Base-by-base conservation (phyloP, 306 rosid genomes). In the Hylodesmum podocarpum region DNA sequence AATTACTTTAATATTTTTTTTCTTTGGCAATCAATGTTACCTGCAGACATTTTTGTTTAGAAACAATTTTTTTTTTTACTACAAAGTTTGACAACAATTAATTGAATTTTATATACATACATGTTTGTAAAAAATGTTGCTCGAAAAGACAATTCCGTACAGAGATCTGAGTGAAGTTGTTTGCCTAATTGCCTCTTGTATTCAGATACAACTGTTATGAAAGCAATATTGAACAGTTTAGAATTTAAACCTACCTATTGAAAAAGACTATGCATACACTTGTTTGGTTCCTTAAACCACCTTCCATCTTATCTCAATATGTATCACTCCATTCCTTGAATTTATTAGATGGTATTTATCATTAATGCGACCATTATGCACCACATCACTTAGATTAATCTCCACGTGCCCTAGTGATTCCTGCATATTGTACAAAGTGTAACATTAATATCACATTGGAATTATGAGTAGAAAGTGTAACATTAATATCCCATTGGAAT, bases 351-450 rank as follows among this genome's bases (percentile, higher is more conserved):
- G 80, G 78, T 81, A 92, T 70, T 88, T 86, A 62, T 95, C 85
- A 75, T 95, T 95, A 50, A 90, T 88, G 15, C 97, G 87, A 51
- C 97, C 96, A 51, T 95, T 95, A 70, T 66, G 51, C 71, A 95
- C 91, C 6, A 89, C 97, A 75, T 95, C 99, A 13, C 31, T 53
- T 0, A 95, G 92, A 80, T 90, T 88, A 51, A 95, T 92, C 77
- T 88, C 96, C 73, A 92, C 92, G 25, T 89, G 81, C 39, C 99
- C 99, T 80, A 95, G 68, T 4, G 89, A 88, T 77, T 92, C 96
- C 96, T 92, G 67, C 83, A 63, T 33, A 74, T 8, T 51, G 57
- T 50, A 55, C 7, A 36, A 0, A 37, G 74, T 40, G 21, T 4
- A 43, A 28, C 1, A 72, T 85, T 0, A 70, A 54, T 9, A 75